Evolutionary conservation across 2,329 filamentous ascomycete species (phyloP).

Genomic region (Diplodia mutila): DNA sequence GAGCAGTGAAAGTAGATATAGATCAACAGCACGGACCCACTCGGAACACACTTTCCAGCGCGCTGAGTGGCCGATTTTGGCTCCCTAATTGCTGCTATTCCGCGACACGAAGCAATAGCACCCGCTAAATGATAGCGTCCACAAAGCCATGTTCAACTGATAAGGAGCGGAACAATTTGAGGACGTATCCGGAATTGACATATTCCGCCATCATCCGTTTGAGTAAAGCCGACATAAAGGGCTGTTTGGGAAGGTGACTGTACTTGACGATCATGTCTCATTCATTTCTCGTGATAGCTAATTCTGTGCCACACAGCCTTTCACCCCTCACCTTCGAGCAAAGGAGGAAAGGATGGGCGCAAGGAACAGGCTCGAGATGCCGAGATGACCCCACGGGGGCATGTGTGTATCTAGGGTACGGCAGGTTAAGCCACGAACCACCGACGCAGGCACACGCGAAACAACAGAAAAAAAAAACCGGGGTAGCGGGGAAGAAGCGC

Average conservation of each 20-base stretch:
- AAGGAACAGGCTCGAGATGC: background rate
- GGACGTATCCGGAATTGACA: background rate
- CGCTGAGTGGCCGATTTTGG: background rate
- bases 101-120: too few relatives aligned
- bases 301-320: background rate
- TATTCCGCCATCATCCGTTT: background rate
- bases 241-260: background rate
- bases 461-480: background rate
- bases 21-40: background rate
- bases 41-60: constrained; percentile 13
- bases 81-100: background rate
- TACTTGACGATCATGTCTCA: background rate
- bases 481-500: background rate
- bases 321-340: background rate
- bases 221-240: background rate
- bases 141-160: background rate
- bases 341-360: background rate
- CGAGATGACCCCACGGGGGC: background rate
- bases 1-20: background rate
- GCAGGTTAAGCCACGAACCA: background rate
- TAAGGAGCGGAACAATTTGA: background rate
- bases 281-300: background rate
- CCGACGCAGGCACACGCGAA: background rate
- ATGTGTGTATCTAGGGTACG: background rate
- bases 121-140: background rate